Evolutionary conservation across 108 stramenopile genomes (phyloP).

Genomic region (Pseudonitzschia pungens): DNA sequence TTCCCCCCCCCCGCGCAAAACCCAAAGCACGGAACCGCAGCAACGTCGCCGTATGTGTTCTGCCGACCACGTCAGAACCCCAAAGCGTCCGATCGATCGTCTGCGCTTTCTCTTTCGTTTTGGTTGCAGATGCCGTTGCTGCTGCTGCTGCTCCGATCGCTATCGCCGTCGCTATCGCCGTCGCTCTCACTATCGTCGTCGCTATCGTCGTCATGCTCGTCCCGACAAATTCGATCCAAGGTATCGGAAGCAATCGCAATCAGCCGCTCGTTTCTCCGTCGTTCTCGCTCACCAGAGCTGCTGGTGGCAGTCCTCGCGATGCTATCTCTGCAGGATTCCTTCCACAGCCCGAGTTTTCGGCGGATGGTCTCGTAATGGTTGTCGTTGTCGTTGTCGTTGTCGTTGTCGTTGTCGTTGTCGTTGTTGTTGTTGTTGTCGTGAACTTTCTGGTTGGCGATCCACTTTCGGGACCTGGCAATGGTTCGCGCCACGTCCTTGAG

Average conservation of each 20-base stretch:
- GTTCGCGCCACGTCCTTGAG: constrained; percentile 14
- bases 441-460: too few relatives aligned
- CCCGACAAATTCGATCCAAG: neutral
- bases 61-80: too few relatives aligned
- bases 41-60: too few relatives aligned
- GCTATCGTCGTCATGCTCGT: neutral
- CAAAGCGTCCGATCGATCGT: too few relatives aligned
- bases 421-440: too few relatives aligned
- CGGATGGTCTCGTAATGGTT: neutral
- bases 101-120: too few relatives aligned
- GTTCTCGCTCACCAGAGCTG: neutral
- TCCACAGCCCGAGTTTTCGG: neutral
- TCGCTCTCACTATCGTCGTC: neutral
- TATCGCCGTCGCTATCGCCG: neutral
- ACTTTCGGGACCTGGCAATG: constrained; percentile 1
- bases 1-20: too few relatives aligned
- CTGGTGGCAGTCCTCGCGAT: neutral
- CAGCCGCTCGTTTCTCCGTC: neutral
- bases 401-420: neutral
- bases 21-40: too few relatives aligned
- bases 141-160: neutral
- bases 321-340: constrained; percentile 5
- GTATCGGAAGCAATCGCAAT: neutral
- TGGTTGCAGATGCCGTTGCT: neutral
- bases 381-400: neutral